These are phyloP conservation scores for Hypoxylon sp. DNA, from an alignment of 2,329 filamentous ascomycete species.

Conservation along the genomic window DNA sequence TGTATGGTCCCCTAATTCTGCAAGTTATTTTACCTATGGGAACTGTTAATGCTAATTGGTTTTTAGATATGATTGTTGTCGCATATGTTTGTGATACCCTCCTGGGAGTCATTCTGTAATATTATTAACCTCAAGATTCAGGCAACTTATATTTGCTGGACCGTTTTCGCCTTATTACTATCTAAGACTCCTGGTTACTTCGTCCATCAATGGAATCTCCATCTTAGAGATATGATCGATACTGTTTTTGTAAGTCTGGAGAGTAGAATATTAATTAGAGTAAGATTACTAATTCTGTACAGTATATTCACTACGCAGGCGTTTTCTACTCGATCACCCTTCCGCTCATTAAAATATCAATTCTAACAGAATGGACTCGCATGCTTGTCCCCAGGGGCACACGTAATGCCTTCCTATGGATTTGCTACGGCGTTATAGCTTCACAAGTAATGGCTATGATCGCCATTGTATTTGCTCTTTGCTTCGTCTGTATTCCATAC, in stretches of 20 bases:
- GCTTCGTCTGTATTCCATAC: constrained; percentile 50
- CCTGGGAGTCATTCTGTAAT: background rate
- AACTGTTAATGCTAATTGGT: constrained; percentile 16
- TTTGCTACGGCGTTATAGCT: constrained; percentile 42
- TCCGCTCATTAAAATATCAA: constrained; percentile 59
- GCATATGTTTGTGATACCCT: constrained; percentile 24
- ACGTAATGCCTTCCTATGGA: constrained; percentile 49
- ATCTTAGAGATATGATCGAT: constrained; percentile 49
- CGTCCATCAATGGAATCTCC: constrained; percentile 57
- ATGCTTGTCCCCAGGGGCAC: constrained; percentile 50
- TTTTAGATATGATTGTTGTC: constrained; percentile 32
- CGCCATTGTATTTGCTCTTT: constrained; percentile 42
- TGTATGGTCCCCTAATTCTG: constrained; percentile 20
- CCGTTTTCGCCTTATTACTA: constrained; percentile 18
- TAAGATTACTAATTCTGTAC: background rate
- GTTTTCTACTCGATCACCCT: constrained; percentile 57
- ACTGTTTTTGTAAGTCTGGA: constrained; percentile 49
- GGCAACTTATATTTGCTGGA: constrained; percentile 25
- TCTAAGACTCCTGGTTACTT: constrained; percentile 53
- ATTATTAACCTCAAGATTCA: constrained; percentile 11
- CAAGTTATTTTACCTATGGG: no score
- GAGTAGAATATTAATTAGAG: background rate
- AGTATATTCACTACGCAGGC: constrained; percentile 52
- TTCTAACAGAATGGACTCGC: constrained; percentile 62
- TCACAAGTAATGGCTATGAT: constrained; percentile 45